Evolutionary conservation across 1,284 basidiomycete genomes (phyloP), one percentile per base, ranked within the genome.

Genomic region (Leccinum solheimii): DNA sequence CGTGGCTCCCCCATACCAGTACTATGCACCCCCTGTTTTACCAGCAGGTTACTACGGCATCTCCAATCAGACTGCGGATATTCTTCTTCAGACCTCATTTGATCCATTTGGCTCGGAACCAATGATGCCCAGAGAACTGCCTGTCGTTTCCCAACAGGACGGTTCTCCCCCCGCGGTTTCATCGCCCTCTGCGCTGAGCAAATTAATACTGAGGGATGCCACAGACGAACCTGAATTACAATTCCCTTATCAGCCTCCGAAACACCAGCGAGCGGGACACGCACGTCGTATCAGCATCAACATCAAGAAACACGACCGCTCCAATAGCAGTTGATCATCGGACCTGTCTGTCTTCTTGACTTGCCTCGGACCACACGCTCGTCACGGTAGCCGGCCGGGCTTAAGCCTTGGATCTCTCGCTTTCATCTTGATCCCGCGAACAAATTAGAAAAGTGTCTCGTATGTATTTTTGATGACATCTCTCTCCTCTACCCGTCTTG

Each of bases 241-340:
- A 67, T 73, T 73, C 27, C 72, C 75, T 3, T 74, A 74, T 57
- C 64, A 52, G 16, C 72, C 73, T 43, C 67, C 63, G 21, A 73
- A 67, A 45, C 65, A 64, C 34, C 72, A 73, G 58, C 64, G 57
- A 9, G 62, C 69, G 1, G 75, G 76, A 14, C 76, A 78, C 21
- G 68, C 67, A 5, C 69, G 75, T 51, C 72, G 76, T 32, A 73
- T 78, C 62, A 78, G 73, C 27, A 68, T 78, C 60, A 63, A 67
- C 56, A 57, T 77, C 62, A 77, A 76, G 64, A 72, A 67, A 52
- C 61, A 64, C 1, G 45, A 21, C 61, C 61, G 54, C 1, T 21
- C 40, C 19, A 62, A 50, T 23, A 64, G 62, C 16, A 61, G 60
- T 11, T 74, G 57, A 71, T 43, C 34, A 36, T 34, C 34, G 38